Percentiles rank a stretch among this genome's conserved stretches.
Conservation (phyloP, 2,329 filamentous ascomycete genomes). For the Arthroderma uncinatum region DNA sequence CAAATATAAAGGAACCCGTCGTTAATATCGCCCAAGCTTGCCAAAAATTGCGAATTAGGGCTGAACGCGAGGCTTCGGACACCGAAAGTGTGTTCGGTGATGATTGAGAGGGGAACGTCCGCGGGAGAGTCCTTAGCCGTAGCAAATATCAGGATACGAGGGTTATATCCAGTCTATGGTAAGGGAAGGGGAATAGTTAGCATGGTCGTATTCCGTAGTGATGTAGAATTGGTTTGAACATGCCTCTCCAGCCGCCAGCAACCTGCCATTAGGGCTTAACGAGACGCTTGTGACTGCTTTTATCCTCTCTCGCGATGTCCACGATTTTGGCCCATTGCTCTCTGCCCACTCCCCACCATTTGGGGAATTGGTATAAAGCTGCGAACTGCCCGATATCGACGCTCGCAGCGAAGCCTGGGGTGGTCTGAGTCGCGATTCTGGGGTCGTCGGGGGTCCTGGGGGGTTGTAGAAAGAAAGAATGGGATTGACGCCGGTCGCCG, state of each 20-base stretch:
- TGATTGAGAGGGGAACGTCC: slow-evolving; percentile 69
- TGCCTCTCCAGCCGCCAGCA: slow-evolving; percentile 79
- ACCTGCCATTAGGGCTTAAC: slow-evolving; percentile 75
- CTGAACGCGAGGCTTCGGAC: slow-evolving; percentile 86
- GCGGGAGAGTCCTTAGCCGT: slow-evolving; percentile 63
- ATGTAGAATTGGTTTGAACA: slow-evolving; percentile 17
- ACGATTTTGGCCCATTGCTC: slow-evolving; percentile 53
- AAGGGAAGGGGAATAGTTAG: slow-evolving; percentile 22
- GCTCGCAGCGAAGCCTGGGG: slow-evolving; percentile 35
- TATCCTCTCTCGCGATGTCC: slow-evolving; percentile 82
- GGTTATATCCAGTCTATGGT: slow-evolving; percentile 69
- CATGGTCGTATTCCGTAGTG: slow-evolving; percentile 3
- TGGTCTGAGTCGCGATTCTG: slow-evolving; percentile 48
- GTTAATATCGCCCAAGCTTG: slow-evolving; percentile 76
- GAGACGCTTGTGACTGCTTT: slow-evolving; percentile 89
- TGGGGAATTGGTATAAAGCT: slow-evolving; percentile 17
- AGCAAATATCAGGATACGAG: slow-evolving; percentile 80
- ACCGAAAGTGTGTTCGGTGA: slow-evolving; percentile 83
- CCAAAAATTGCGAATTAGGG: slow-evolving; percentile 71
- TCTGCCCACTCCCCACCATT: slow-evolving; percentile 46
- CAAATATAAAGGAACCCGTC: slow-evolving; percentile 92
- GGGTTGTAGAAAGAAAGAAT: slow-evolving; percentile 43
- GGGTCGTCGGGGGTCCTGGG: slow-evolving; percentile 47
- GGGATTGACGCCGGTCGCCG: slow-evolving; percentile 54
- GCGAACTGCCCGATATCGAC: slow-evolving; percentile 30